Percentiles rank a stretch among this genome's conserved stretches.
These are phyloP conservation scores for Nakazawaea populi DNA, from an alignment of 805 yeast species.

Conservation along the genomic window DNA sequence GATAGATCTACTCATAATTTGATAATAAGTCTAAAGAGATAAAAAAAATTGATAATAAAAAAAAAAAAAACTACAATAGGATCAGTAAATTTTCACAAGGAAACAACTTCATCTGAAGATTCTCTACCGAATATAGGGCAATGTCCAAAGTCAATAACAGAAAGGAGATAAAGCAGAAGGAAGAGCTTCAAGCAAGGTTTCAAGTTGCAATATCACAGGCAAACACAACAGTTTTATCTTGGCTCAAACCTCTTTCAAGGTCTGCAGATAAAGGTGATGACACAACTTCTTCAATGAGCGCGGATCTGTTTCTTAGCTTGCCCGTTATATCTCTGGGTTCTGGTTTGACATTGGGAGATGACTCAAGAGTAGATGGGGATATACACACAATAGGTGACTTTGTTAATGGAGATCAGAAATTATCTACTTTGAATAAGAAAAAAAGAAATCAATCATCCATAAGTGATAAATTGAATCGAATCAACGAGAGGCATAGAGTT, in stretches of 20 bases:
- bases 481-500: conserved; percentile 10
- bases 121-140: neutral
- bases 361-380: conserved; percentile 2
- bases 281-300: neutral
- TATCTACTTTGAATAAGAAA: conserved; percentile 6
- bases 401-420: conserved; percentile 12
- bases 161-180: conserved; percentile 39
- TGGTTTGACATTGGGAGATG: conserved; percentile 18
- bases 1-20: too few relatives aligned
- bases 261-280: neutral
- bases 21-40: too few relatives aligned
- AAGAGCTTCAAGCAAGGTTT: conserved; percentile 39
- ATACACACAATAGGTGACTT: conserved; percentile 16
- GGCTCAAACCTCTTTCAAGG: conserved; percentile 24
- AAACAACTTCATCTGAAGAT: too few relatives aligned
- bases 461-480: conserved; percentile 1
- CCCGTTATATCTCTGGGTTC: conserved; percentile 24
- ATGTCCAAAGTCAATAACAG: conserved; percentile 20
- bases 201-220: conserved; percentile 35
- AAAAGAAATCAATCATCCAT: neutral
- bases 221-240: conserved; percentile 29
- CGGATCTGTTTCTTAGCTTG: conserved; percentile 10
- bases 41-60: too few relatives aligned
- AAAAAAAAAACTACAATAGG: too few relatives aligned
- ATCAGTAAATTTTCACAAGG: too few relatives aligned